Evolutionary conservation across 2,329 filamentous ascomycete species (phyloP), one percentile per base, ranked within the genome.

Genomic region (Cercospora zeina): DNA sequence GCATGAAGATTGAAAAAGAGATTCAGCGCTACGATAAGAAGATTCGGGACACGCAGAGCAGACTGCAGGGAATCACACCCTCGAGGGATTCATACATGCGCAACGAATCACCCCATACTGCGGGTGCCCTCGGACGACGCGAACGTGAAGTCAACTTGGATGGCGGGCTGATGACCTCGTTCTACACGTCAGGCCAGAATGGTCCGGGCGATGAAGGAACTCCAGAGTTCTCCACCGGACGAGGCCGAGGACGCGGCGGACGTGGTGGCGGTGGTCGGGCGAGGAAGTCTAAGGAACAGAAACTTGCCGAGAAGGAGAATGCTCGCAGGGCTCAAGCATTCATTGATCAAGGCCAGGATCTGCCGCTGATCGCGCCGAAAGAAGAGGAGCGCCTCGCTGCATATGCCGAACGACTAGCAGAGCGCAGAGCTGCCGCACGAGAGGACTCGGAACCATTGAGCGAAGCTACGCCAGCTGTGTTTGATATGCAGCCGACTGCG

Each of bases 21-120:
- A 93, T 93, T 21, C 91, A 96, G 71, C 89, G 93, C 61, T 91
- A 91, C 13, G 91, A 91, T 71, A 95, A 96, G 78, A 97, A 96
- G 80, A 93, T 91, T 8, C 89, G 91, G 74, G 90, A 93, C 67
- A 97, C 93, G 16, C 92, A 92, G 77, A 85, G 91, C 64, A 90
- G 95, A 54, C 81, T 97, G 51, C 90, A 95, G 69, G 91, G 92
- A 72, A 91, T 91, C 55, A 90, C 91, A 72, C 80, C 80, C 21
- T 82, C 79, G 56, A 84, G 96, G 85, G 84, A 95, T 82, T 51
- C 56, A 14, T 58, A 49, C 56, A 71, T 93, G 80, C 71, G 89
- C 69, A 82, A 85, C 83, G 82, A 90, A 19, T 86, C 87, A 19
- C 85, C 88, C 3, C 80, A 68, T 54, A 67, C 65, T 56, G 61